These are phyloP conservation scores for Wickerhamiella sergipiensis DNA, from an alignment of 805 yeast genomes.

Conservation along the genomic window DNA sequence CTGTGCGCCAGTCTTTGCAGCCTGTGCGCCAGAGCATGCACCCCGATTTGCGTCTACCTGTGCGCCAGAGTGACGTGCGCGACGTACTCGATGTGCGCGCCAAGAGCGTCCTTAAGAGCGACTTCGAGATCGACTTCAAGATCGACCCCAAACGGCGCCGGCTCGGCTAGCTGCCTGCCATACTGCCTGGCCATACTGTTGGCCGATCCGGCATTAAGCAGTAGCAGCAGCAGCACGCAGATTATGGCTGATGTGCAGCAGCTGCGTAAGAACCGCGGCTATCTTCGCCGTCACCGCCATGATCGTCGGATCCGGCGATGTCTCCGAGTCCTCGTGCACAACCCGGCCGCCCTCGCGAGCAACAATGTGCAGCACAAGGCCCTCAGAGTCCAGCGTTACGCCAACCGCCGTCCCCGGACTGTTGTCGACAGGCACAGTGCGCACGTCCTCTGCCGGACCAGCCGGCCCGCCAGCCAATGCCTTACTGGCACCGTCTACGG, in stretches of 20 bases:
- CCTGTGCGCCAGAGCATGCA: no score
- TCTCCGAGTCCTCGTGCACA: not conserved
- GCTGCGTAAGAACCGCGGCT: not conserved
- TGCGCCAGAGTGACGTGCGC: no score
- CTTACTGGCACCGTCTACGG: not conserved
- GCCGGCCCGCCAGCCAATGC: not conserved
- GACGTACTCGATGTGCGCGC: no score
- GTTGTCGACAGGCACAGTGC: not conserved
- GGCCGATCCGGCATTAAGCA: no score
- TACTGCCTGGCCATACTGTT: no score
- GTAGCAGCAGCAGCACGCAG: not conserved
- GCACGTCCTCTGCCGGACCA: not conserved
- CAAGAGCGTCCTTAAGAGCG: no score
- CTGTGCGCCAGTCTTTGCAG: no score
- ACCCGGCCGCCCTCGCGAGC: not conserved
- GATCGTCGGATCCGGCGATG: not conserved
- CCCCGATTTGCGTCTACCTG: no score
- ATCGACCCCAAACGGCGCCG: no score
- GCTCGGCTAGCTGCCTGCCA: no score
- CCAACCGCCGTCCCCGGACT: not conserved
- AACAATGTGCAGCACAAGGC: not conserved
- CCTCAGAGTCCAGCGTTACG: not conserved
- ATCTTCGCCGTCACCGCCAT: not conserved
- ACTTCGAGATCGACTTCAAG: no score
- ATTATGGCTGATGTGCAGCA: not conserved